Conservation (phyloP, 2,329 filamentous ascomycete genomes). For the Epichloe elymi region DNA sequence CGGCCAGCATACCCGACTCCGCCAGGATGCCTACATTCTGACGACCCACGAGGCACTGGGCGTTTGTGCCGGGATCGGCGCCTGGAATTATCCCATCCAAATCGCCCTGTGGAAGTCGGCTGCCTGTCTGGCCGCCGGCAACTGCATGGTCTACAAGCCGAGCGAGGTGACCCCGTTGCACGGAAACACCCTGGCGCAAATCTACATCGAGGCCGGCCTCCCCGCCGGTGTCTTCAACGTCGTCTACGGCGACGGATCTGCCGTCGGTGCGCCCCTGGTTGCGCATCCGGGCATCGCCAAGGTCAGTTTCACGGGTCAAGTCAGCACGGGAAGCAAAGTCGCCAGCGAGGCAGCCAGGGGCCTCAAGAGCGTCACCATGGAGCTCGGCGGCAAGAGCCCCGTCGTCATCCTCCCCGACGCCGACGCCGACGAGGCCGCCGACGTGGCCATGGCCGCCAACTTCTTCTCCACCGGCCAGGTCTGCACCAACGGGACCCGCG, state of each 20-base stretch:
- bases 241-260: slow-evolving; percentile 62
- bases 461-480: slow-evolving; percentile 88
- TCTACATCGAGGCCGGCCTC: slow-evolving; percentile 67
- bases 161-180: slow-evolving; percentile 82
- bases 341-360: slow-evolving; percentile 59
- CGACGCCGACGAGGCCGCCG: slow-evolving; percentile 65
- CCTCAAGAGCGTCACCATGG: slow-evolving; percentile 90
- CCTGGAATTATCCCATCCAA: slow-evolving; percentile 88
- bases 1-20: slow-evolving; percentile 62
- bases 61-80: slow-evolving; percentile 76
- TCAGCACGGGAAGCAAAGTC: slow-evolving; percentile 71
- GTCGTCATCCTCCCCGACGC: slow-evolving; percentile 70
- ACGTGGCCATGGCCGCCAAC: slow-evolving; percentile 87
- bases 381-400: slow-evolving; percentile 78
- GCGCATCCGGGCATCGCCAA: slow-evolving; percentile 63
- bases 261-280: slow-evolving; percentile 61
- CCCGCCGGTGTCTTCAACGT: slow-evolving; percentile 80
- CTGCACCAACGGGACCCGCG: slow-evolving; percentile 83
- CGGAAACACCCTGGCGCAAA: slow-evolving; percentile 57
- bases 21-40: slow-evolving; percentile 69
- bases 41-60: slow-evolving; percentile 71
- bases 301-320: slow-evolving; percentile 82
- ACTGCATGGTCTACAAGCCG: slow-evolving; percentile 85
- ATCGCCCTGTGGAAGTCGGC: slow-evolving; percentile 86
- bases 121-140: slow-evolving; percentile 72